These are phyloP conservation scores for Mycena sp. DNA, from an alignment of 1,284 basidiomycete genomes.

Conservation along the genomic window DNA sequence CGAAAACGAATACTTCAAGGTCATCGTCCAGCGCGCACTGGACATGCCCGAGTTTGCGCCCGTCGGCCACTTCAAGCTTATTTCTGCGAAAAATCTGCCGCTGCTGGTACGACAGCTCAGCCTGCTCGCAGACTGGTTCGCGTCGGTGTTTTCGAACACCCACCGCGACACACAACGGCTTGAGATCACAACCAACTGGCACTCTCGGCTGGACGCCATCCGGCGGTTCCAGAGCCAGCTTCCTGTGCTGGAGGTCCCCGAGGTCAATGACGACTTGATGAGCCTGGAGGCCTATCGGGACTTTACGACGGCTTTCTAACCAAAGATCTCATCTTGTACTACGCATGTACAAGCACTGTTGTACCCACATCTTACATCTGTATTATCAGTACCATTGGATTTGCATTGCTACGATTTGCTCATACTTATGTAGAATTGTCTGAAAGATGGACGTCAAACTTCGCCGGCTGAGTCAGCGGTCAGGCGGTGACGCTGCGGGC, in stretches of 20 bases:
- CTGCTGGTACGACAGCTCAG: slow-evolving; percentile 87
- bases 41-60: slow-evolving; percentile 94
- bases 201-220: slow-evolving; percentile 81
- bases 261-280: slow-evolving; percentile 49
- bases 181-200: slow-evolving; percentile 93
- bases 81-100: slow-evolving; percentile 87
- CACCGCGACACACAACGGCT: slow-evolving; percentile 70
- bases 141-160: slow-evolving; percentile 83
- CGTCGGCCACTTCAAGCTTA: slow-evolving; percentile 91
- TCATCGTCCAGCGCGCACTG: slow-evolving; percentile 84
- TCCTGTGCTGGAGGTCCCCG: slow-evolving; percentile 34
- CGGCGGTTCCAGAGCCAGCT: slow-evolving; percentile 60
- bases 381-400: slow-evolving; percentile 26
- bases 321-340: slow-evolving; percentile 16
- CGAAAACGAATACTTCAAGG: slow-evolving; percentile 93
- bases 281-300: slow-evolving; percentile 59
- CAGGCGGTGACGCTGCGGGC: slow-evolving; percentile 20
- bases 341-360: slow-evolving; percentile 2
- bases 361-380: slow-evolving; percentile 31
- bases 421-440: not conserved
- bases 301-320: slow-evolving; percentile 51
- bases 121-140: slow-evolving; percentile 88
- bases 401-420: slow-evolving; percentile 5
- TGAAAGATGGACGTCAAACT: not conserved
- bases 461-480: slow-evolving; percentile 8